Conservation (phyloP, 1,284 basidiomycete genomes). For the Leccinum brunneo-olivaceum region DNA sequence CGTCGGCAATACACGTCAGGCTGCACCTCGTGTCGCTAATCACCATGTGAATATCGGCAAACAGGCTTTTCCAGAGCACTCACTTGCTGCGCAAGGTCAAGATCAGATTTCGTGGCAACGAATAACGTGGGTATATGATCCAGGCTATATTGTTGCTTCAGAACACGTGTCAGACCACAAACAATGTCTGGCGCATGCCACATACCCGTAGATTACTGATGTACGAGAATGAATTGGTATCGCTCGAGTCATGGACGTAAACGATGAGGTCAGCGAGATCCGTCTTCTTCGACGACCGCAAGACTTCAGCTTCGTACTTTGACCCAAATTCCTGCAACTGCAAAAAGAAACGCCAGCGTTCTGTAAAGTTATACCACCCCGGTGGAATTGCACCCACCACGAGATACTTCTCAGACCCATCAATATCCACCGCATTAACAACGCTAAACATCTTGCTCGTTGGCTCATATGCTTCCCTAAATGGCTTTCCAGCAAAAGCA, state of each 20-base stretch:
- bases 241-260: conserved; percentile 95
- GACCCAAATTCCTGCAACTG: conserved; percentile 97
- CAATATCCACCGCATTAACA: conserved; percentile 92
- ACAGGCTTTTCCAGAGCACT: conserved; percentile 16
- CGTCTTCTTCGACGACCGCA: conserved; percentile 86
- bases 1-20: conserved; percentile 94
- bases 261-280: conserved; percentile 91
- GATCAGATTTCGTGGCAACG: conserved; percentile 97
- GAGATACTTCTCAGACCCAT: conserved; percentile 92
- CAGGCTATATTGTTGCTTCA: conserved; percentile 90
- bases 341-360: conserved; percentile 6
- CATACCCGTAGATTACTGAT: conserved; percentile 90
- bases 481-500: conserved; percentile 81
- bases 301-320: conserved; percentile 86
- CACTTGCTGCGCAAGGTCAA: conserved; percentile 92
- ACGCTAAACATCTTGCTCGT: conserved; percentile 88
- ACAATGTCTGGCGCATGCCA: not conserved
- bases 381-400: conserved; percentile 55
- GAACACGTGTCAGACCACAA: conserved; percentile 14
- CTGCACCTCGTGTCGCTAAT: conserved; percentile 92
- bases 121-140: conserved; percentile 93
- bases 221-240: conserved; percentile 98
- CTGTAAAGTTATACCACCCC: not conserved
- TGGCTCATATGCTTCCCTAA: conserved; percentile 68
- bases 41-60: conserved; percentile 6